These are phyloP conservation scores for Teunomyces lycoperdinae DNA, from an alignment of 805 yeast genomes.

Conservation along the genomic window DNA sequence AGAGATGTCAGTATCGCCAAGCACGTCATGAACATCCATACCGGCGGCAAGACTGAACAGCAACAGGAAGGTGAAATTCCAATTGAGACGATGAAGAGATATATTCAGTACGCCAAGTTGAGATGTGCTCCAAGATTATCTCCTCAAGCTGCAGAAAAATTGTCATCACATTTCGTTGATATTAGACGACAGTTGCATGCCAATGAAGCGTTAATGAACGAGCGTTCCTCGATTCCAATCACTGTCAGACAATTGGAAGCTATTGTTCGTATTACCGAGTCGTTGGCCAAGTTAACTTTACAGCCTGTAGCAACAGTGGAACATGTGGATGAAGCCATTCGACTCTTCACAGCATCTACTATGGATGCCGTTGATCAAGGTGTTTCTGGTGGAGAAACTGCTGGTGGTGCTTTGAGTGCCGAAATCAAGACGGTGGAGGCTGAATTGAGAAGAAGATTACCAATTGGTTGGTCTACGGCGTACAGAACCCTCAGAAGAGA, in stretches of 20 bases:
- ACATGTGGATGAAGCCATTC: constrained; percentile 93
- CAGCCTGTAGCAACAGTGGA: constrained; percentile 80
- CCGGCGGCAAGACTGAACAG: constrained; percentile 54
- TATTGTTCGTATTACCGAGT: constrained; percentile 90
- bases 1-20: constrained; percentile 88
- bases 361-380: constrained; percentile 89
- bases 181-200: constrained; percentile 80
- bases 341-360: constrained; percentile 93
- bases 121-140: constrained; percentile 92
- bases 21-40: constrained; percentile 93
- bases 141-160: constrained; percentile 83
- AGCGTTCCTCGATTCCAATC: constrained; percentile 92
- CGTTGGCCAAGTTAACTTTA: constrained; percentile 82
- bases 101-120: constrained; percentile 83
- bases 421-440: constrained; percentile 80
- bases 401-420: constrained; percentile 55
- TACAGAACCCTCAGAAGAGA: constrained; percentile 80
- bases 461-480: constrained; percentile 95
- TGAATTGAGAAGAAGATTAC: constrained; percentile 84
- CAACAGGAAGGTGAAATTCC: constrained; percentile 80
- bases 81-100: constrained; percentile 85
- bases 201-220: constrained; percentile 78
- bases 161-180: constrained; percentile 88
- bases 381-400: constrained; percentile 39
- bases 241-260: constrained; percentile 98